A percentile compares a stretch with the other conserved stretches of the same genome.
These are phyloP conservation scores for Raddia guianensis DNA, from an alignment of 176 grass and related monocot species.

Conservation along the genomic window DNA sequence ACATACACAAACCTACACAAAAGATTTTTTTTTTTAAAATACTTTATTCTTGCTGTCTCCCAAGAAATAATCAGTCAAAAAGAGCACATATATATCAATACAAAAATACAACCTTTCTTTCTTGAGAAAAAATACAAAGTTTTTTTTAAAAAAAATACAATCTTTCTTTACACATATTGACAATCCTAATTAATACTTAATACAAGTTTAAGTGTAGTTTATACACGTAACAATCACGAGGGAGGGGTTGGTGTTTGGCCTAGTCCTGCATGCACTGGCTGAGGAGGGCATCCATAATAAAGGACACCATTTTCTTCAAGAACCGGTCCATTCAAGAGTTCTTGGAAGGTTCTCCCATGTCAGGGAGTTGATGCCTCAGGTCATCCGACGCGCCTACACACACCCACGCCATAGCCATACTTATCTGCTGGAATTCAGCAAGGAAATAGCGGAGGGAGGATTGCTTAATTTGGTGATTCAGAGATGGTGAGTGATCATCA, in stretches of 20 bases:
- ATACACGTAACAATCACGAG: slow-evolving; percentile 36
- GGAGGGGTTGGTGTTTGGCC: slow-evolving; percentile 28
- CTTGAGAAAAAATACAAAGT: too few species aligned
- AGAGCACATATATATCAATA: background rate
- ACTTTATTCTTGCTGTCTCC: background rate
- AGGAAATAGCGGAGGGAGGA: background rate
- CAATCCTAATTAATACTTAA: background rate
- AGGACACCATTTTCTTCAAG: slow-evolving; percentile 18
- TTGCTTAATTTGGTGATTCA: too few species aligned
- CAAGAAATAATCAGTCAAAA: background rate
- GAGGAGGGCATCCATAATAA: slow-evolving; percentile 36
- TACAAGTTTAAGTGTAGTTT: background rate
- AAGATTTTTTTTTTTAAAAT: background rate
- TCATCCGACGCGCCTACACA: background rate
- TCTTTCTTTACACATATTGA: background rate
- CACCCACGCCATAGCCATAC: too few species aligned
- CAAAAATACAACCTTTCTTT: background rate
- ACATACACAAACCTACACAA: background rate
- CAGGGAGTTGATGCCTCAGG: slow-evolving; percentile 46
- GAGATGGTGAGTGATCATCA: slow-evolving; percentile 55
- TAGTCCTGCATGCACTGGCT: background rate
- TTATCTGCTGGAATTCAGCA: too few species aligned
- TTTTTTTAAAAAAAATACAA: too few species aligned
- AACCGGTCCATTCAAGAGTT: slow-evolving; percentile 56
- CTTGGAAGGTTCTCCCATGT: slow-evolving; percentile 49